These are phyloP conservation scores for Penicillium psychrofluorescens DNA, from an alignment of 495 filamentous ascomycete genomes.

Conservation along the genomic window DNA sequence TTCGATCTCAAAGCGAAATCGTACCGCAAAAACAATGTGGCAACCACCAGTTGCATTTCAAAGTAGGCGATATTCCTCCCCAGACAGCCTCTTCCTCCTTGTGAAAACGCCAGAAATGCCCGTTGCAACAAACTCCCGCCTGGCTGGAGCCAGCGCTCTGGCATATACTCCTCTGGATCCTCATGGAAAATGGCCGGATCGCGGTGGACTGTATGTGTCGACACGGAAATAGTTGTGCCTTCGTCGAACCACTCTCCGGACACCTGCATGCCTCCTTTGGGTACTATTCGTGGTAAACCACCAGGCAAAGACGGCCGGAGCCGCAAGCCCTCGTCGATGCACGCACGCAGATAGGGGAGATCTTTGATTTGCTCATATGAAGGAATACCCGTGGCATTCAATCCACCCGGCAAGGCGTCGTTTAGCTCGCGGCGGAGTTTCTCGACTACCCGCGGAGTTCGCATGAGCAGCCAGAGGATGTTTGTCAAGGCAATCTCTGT, in stretches of 20 bases:
- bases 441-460: constrained; percentile 27
- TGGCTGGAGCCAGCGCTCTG: constrained; percentile 55
- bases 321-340: constrained; percentile 74
- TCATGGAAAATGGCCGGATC: constrained; percentile 64
- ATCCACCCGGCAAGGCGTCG: constrained; percentile 61
- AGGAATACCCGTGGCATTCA: constrained; percentile 46
- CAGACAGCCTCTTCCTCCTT: constrained; percentile 67
- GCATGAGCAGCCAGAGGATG: background rate
- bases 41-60: constrained; percentile 71
- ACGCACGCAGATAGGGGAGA: constrained; percentile 60
- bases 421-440: constrained; percentile 41
- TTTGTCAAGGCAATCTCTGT: too few relatives aligned
- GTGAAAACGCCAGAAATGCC: constrained; percentile 73
- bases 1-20: constrained; percentile 45
- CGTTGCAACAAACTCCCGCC: constrained; percentile 32
- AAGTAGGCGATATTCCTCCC: constrained; percentile 76
- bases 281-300: constrained; percentile 68
- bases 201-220: constrained; percentile 74
- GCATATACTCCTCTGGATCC: constrained; percentile 64
- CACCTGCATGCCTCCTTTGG: constrained; percentile 39
- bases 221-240: constrained; percentile 63
- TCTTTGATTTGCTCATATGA: constrained; percentile 55
- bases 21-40: constrained; percentile 59
- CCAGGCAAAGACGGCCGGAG: constrained; percentile 74
- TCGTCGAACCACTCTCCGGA: constrained; percentile 53